These are phyloP conservation scores for Fistulifera pelliculosa DNA, from an alignment of 108 stramenopile species.

Conservation along the genomic window DNA sequence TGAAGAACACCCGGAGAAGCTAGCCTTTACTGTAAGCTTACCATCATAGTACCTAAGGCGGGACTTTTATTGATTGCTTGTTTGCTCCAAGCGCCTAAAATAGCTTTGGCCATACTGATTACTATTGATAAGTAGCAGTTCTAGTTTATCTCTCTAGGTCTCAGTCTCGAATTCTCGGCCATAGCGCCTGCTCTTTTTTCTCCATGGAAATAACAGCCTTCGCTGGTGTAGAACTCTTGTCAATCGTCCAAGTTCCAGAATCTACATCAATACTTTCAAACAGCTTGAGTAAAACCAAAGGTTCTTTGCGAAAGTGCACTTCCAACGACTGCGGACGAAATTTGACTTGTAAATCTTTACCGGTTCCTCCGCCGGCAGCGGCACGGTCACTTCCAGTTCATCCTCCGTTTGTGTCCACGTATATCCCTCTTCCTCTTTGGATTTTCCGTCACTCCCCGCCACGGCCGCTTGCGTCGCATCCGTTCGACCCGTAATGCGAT, in stretches of 20 bases:
- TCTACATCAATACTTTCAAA: conserved; percentile 58
- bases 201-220: conserved; percentile 34
- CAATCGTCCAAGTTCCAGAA: conserved; percentile 79
- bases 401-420: conserved; percentile 67
- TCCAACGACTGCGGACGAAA: conserved; percentile 34
- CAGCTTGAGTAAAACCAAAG: conserved; percentile 23
- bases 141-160: too few relatives aligned
- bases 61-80: too few relatives aligned
- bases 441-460: conserved; percentile 60
- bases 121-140: too few relatives aligned
- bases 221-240: conserved; percentile 6
- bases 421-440: conserved; percentile 41
- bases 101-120: too few relatives aligned
- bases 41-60: too few relatives aligned
- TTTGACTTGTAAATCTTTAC: conserved; percentile 35
- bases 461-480: conserved; percentile 27
- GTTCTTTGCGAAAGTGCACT: conserved; percentile 27
- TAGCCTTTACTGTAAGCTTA: too few relatives aligned
- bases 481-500: conserved; percentile 40
- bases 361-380: conserved; percentile 14
- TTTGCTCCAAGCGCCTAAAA: too few relatives aligned
- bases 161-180: conserved; percentile 21
- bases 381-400: conserved; percentile 51
- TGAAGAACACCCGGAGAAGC: too few relatives aligned
- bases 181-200: conserved; percentile 24